phyloP scores from a whole-genome alignment of 257 asterid genomes.

The Solanum piurae region DNA sequence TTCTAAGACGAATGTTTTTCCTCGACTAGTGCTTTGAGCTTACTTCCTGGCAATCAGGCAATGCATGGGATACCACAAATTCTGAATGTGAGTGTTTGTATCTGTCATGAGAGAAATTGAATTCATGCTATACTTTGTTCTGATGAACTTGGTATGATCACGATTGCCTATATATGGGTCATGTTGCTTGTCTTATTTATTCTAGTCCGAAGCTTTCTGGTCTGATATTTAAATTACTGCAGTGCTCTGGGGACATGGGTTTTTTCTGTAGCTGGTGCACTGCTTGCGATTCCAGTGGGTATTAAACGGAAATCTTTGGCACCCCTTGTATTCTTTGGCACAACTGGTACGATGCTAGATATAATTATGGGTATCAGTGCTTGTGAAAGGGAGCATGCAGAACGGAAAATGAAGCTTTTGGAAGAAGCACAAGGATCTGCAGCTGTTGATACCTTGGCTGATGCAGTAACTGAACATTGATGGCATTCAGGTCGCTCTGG shows the following conservation, averaged over 20 bases:
- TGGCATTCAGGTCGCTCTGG: neutral
- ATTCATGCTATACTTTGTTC: neutral
- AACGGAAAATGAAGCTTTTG: constrained; percentile 68
- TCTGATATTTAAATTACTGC: constrained; percentile 5
- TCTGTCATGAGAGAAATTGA: neutral
- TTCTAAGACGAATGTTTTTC: neutral
- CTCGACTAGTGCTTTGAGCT: neutral
- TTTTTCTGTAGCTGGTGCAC: constrained; percentile 84
- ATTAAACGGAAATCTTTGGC: constrained; percentile 74
- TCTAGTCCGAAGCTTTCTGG: neutral
- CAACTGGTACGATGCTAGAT: constrained; percentile 96
- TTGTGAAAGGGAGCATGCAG: constrained; percentile 92
- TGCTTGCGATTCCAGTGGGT: constrained; percentile 91
- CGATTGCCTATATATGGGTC: neutral
- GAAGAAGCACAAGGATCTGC: constrained; percentile 53
- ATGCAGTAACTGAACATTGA: constrained; percentile 31
- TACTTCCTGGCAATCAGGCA: neutral
- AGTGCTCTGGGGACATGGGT: constrained; percentile 97
- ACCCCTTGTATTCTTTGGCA: constrained; percentile 92
- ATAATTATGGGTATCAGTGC: constrained; percentile 86
- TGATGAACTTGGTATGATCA: neutral
- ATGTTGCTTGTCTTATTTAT: neutral
- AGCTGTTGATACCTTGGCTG: neutral
- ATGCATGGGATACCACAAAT: neutral
- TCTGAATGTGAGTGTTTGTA: neutral